These are phyloP conservation scores for Diaporthe ilicicola DNA, from an alignment of 2,329 filamentous ascomycete genomes.

Conservation along the genomic window DNA sequence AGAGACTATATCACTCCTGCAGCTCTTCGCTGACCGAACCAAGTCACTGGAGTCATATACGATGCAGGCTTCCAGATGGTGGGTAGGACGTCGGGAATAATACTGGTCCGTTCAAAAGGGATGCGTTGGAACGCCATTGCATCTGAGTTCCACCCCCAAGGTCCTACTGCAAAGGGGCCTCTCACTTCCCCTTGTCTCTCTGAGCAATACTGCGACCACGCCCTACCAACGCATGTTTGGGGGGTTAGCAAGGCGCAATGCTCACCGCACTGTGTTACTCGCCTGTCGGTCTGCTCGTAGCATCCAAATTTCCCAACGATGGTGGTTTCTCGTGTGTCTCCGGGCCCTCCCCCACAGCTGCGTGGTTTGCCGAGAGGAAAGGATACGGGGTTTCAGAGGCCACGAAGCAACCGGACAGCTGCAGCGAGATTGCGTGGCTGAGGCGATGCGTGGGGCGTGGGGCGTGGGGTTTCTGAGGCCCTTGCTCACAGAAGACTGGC, in stretches of 20 bases:
- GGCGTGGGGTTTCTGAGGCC: slow-evolving; percentile 10
- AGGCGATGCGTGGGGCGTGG: slow-evolving; percentile 19
- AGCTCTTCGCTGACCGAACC: background rate
- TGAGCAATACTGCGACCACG: background rate
- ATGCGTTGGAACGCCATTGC: background rate
- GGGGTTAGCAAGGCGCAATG: background rate
- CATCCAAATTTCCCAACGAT: slow-evolving; percentile 20
- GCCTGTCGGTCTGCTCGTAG: background rate
- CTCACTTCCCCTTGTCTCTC: background rate
- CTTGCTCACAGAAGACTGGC: slow-evolving; percentile 1
- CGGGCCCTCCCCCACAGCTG: slow-evolving; percentile 10
- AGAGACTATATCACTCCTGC: background rate
- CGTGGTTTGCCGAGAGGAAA: background rate
- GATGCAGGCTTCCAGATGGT: background rate
- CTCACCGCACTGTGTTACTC: slow-evolving; percentile 17
- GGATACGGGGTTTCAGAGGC: slow-evolving; percentile 22
- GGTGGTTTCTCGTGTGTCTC: slow-evolving; percentile 20
- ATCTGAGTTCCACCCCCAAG: background rate
- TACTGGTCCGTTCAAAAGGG: background rate
- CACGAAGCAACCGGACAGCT: background rate
- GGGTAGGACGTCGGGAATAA: background rate
- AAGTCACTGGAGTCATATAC: background rate
- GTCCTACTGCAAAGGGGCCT: background rate
- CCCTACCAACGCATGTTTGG: background rate
- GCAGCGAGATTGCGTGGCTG: slow-evolving; percentile 16